These are phyloP conservation scores for Pseudisothecium myosuroides DNA, from an alignment of 225 moss, liverwort and hornwort species.

Conservation along the genomic window DNA sequence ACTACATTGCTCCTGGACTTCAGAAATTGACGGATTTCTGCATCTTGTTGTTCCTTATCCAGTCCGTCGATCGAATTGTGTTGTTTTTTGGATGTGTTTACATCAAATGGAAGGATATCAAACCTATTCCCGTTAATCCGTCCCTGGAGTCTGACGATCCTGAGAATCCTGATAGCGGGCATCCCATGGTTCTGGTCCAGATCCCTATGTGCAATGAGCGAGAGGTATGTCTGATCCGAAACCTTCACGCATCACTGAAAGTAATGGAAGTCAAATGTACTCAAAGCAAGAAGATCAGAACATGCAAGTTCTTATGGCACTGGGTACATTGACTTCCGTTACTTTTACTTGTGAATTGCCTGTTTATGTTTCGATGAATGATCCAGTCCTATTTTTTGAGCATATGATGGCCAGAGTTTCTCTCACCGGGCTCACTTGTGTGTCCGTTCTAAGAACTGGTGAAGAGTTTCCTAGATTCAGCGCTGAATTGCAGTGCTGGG, in stretches of 20 bases:
- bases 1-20: conserved; percentile 63
- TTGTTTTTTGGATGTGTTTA: conserved; percentile 81
- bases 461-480: neutral
- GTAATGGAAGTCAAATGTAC: neutral
- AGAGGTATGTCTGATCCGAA: conserved; percentile 51
- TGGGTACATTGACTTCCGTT: neutral
- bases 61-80: conserved; percentile 71
- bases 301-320: neutral
- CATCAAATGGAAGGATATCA: conserved; percentile 66
- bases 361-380: neutral
- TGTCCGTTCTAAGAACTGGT: neutral
- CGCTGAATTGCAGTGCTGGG: neutral
- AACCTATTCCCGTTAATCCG: conserved; percentile 53
- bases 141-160: conserved; percentile 69
- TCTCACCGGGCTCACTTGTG: neutral
- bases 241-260: neutral
- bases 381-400: neutral
- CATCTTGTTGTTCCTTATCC: conserved; percentile 80
- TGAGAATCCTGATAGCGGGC: conserved; percentile 70
- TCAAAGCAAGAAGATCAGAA: neutral
- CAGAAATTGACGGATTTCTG: conserved; percentile 75
- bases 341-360: neutral
- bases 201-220: conserved; percentile 99
- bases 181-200: conserved; percentile 88
- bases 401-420: neutral